Percentiles rank a stretch among this genome's conserved stretches.
Conservation (phyloP, 2,329 filamentous ascomycete species). For the Colletotrichum lini region DNA sequence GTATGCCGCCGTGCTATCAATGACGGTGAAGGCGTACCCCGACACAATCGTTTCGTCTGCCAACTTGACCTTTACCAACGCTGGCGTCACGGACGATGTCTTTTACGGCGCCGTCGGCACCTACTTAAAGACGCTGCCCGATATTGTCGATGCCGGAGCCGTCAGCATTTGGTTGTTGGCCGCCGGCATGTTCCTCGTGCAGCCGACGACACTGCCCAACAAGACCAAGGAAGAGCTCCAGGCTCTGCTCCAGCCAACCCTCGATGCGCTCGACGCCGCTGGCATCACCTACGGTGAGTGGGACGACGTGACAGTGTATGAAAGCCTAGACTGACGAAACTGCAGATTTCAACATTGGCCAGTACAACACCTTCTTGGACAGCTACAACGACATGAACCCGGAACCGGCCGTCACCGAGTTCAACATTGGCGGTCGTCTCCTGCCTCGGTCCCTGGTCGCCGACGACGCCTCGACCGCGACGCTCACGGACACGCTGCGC, state of each 20-base stretch:
- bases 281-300: constrained; percentile 45
- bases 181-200: constrained; percentile 28
- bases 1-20: constrained; percentile 65
- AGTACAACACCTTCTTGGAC: constrained; percentile 48
- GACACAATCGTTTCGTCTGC: constrained; percentile 59
- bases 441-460: constrained; percentile 34
- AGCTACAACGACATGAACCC: constrained; percentile 43
- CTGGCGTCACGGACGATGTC: constrained; percentile 44
- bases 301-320: too few relatives aligned
- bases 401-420: constrained; percentile 39
- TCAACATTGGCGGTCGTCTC: constrained; percentile 35
- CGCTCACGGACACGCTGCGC: constrained; percentile 3
- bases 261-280: constrained; percentile 45
- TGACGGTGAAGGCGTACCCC: constrained; percentile 54
- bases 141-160: constrained; percentile 36
- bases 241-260: constrained; percentile 59
- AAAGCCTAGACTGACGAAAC: neutral
- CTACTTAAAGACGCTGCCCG: constrained; percentile 27
- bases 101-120: constrained; percentile 43
- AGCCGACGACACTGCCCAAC: constrained; percentile 58
- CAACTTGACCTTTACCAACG: constrained; percentile 56
- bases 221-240: constrained; percentile 57
- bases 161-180: constrained; percentile 38
- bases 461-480: constrained; percentile 12
- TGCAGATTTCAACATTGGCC: constrained; percentile 44